These are phyloP conservation scores for Wallacemonas rigidus DNA, from an alignment of 208 protist species.

Conservation along the genomic window DNA sequence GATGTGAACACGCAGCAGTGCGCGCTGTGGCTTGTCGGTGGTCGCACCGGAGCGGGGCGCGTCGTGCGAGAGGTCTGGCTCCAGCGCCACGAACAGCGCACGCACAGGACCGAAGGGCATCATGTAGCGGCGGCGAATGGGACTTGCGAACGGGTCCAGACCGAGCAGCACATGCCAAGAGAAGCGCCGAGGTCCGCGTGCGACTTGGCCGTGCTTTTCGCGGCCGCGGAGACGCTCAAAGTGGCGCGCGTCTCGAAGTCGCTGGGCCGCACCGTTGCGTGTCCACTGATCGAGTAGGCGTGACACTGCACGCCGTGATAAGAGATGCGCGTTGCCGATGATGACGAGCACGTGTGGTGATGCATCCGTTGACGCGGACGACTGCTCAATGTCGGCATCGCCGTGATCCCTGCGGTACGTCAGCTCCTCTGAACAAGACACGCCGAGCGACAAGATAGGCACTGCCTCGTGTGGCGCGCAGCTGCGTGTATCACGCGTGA, in stretches of 20 bases:
- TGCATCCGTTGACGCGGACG: neutral
- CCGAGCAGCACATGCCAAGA: constrained; percentile 26
- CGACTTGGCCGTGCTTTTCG: too few species aligned
- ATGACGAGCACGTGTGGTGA: constrained; percentile 28
- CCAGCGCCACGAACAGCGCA: constrained; percentile 44
- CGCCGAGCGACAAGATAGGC: constrained; percentile 37
- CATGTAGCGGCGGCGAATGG: constrained; percentile 22
- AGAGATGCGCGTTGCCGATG: constrained; percentile 62
- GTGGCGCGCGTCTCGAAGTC: neutral
- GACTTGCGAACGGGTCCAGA: constrained; percentile 20
- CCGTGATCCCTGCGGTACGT: too few species aligned
- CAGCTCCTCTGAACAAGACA: neutral
- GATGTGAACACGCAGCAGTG: neutral
- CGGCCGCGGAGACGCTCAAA: neutral
- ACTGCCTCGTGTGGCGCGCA: neutral
- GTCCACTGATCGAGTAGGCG: constrained; percentile 80
- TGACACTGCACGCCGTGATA: constrained; percentile 52
- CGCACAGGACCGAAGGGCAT: constrained; percentile 54
- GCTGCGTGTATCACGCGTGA: neutral
- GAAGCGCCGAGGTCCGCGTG: neutral
- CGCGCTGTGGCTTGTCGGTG: neutral
- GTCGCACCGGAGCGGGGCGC: neutral
- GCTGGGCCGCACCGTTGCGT: constrained; percentile 48
- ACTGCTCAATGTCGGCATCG: too few species aligned
- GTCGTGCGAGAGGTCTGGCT: neutral